Percentiles rank a stretch among this genome's conserved stretches.
phyloP scores from a whole-genome alignment of 176 grass and related monocot species.

The Avena insularis region DNA sequence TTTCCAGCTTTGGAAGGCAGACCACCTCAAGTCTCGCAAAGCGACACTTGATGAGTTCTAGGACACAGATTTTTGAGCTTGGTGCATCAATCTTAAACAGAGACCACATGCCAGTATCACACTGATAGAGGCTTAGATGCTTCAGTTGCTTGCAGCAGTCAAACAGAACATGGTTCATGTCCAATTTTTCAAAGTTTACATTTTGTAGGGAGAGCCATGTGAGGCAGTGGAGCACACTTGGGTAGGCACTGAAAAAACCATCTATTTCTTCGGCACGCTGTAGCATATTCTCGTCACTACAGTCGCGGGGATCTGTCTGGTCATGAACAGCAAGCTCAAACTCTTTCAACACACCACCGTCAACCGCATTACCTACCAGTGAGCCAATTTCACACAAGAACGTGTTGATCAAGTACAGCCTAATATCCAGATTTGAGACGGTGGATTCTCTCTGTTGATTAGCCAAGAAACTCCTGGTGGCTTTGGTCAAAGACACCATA shows the following conservation, averaged over 20 bases:
- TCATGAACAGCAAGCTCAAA: background rate
- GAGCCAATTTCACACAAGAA: background rate
- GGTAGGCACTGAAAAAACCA: background rate
- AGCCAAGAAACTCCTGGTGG: background rate
- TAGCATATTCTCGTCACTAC: background rate
- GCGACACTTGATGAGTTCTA: conserved; percentile 4
- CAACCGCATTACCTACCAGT: background rate
- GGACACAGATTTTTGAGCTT: background rate
- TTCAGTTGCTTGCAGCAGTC: conserved; percentile 7
- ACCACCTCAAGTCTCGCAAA: background rate
- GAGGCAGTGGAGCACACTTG: background rate
- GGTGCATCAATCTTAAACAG: background rate
- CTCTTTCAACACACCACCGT: background rate
- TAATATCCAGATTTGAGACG: background rate
- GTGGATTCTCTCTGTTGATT: conserved; percentile 1
- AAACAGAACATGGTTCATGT: conserved; percentile 11
- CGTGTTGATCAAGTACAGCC: background rate
- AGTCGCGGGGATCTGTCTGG: background rate
- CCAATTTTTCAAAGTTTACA: background rate
- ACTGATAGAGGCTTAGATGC: background rate
- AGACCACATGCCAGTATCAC: background rate
- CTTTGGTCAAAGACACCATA: conserved; percentile 11
- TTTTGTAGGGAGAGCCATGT: conserved; percentile 10
- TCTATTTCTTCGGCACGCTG: background rate
- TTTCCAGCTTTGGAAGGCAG: conserved; percentile 14